phyloP scores from a whole-genome alignment of 2,329 filamentous ascomycete genomes.

The Orbilia javanica region DNA sequence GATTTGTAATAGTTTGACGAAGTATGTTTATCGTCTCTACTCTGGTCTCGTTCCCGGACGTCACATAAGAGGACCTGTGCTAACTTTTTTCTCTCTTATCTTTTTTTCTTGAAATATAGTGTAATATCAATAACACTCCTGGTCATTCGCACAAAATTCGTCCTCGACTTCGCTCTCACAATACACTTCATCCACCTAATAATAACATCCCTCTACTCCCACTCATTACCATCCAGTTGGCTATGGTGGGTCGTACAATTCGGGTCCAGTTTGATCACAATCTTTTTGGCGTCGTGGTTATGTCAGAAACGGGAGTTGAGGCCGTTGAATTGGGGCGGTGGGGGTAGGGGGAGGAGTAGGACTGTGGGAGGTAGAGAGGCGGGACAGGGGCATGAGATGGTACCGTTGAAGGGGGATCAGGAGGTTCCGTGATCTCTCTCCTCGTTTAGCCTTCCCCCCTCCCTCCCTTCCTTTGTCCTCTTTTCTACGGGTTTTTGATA shows the following conservation, averaged over 20 bases:
- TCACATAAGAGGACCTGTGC: no score
- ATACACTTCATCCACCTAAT: constrained; percentile 86
- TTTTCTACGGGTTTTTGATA: neutral
- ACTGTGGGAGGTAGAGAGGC: neutral
- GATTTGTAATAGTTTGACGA: constrained; percentile 68
- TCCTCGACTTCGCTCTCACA: constrained; percentile 93
- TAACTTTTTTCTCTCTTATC: no score
- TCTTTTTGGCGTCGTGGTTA: constrained; percentile 83
- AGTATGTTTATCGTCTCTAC: constrained; percentile 54
- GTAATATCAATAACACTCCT: constrained; percentile 85
- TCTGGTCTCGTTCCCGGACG: no score
- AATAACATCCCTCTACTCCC: constrained; percentile 81
- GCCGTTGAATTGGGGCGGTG: constrained; percentile 76
- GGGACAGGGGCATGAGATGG: constrained; percentile 48
- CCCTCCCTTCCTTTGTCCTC: neutral
- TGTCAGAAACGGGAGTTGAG: constrained; percentile 90
- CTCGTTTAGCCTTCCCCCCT: no score
- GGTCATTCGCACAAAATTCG: constrained; percentile 89
- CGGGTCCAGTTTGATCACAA: constrained; percentile 74
- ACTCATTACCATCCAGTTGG: constrained; percentile 78
- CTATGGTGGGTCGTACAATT: constrained; percentile 87
- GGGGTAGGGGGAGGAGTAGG: constrained; percentile 14
- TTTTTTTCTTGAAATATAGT: constrained; percentile 67
- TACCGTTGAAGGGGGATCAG: constrained; percentile 46
- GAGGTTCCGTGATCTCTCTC: constrained; percentile 30